Base-by-base conservation (phyloP, 2,329 filamentous ascomycete species). In the Scleromitrula shiraiana region DNA sequence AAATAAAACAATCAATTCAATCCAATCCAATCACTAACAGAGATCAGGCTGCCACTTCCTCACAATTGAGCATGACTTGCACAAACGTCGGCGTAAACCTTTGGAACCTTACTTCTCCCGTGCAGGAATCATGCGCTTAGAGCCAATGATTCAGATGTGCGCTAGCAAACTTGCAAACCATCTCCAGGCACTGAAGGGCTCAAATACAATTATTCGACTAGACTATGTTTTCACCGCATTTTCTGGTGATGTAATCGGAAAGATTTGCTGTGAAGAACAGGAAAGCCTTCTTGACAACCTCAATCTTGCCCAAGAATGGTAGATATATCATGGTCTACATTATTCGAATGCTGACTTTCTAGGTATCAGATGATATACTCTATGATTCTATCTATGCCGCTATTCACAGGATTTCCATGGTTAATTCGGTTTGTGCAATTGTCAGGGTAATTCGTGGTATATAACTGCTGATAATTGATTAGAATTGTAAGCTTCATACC, bases 311-410 rank as follows among this genome's bases (percentile, higher is more conserved):
- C 50, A 35, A 17, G 10, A 42, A 12, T 47, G 32, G 45, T 47
- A 30, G 38, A 24, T 35, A 15, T 17, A 27, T 27, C 7, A 5
- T 20, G 3, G 7, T 22, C 32, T n/a, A 35, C 32, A 14, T 29
- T 29, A 5, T 14, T 8, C 27, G 14, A 29, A 14, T 35, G 12
- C 32, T 12, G 7, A 20, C 35, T 20, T 6, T 35, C 19, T 20
- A 51, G 47, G 40, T 54, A 24, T 35, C 17, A 48, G 19, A 22
- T 33, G 24, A 10, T 52, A 33, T 59, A 63, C 49, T 52, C 55
- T 12, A 54, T 60, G 22, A 56, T 52, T n/a, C 45, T 56, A 22
- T 41, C 45, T 12, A 35, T 62, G 58, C 50, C 53, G 48, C 39
- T 62, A 56, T 40, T 60, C 33, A 26, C 32, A 41, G 15, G 35